Evolutionary conservation across 371 early-diverging fungal species (phyloP).

Genomic region (Rhizomucor pusillus): DNA sequence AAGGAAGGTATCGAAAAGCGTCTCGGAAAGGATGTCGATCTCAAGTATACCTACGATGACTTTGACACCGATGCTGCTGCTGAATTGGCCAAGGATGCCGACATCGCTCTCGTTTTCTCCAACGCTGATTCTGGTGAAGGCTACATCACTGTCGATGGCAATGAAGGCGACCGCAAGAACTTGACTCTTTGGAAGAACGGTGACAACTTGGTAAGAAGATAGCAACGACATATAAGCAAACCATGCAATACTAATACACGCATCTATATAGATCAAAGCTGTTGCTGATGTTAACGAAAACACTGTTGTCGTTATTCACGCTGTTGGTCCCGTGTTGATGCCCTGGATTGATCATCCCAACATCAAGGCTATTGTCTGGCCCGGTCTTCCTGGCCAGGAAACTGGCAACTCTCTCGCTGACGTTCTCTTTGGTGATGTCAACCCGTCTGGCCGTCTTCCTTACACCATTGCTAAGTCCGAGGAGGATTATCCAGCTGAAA

Average conservation of each 20-base stretch:
- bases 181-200: constrained; percentile 59
- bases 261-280: constrained; percentile 25
- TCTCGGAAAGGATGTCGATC: constrained; percentile 27
- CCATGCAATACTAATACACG: background rate
- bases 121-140: constrained; percentile 61
- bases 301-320: constrained; percentile 50
- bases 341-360: constrained; percentile 50
- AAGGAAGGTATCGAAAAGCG: constrained; percentile 37
- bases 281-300: constrained; percentile 43
- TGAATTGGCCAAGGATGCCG: constrained; percentile 35
- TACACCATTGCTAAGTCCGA: constrained; percentile 36
- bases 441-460: constrained; percentile 55
- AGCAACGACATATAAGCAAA: background rate
- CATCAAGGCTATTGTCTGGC: constrained; percentile 39
- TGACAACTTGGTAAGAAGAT: constrained; percentile 44
- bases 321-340: constrained; percentile 50
- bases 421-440: constrained; percentile 53
- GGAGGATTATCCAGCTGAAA: constrained; percentile 32
- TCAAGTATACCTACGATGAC: constrained; percentile 32
- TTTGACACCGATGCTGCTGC: constrained; percentile 34
- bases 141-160: constrained; percentile 32
- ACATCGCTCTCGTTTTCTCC: constrained; percentile 59
- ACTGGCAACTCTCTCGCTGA: constrained; percentile 50
- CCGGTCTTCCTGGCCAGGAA: constrained; percentile 51
- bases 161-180: constrained; percentile 56